These are phyloP conservation scores for Dianthus caryophyllus DNA, from an alignment of 148 eudicot genomes.

Conservation along the genomic window DNA sequence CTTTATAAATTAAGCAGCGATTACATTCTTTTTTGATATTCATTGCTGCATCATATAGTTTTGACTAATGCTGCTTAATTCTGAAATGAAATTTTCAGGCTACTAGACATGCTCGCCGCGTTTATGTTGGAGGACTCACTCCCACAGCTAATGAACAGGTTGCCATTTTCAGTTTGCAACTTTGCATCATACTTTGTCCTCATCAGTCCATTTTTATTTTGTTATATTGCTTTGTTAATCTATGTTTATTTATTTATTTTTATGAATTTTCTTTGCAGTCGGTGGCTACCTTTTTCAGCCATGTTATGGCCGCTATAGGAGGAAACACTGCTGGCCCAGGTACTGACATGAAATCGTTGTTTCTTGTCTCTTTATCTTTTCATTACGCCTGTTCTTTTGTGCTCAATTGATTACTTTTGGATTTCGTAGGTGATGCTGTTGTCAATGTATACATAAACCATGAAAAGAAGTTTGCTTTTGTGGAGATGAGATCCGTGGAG, in stretches of 20 bases:
- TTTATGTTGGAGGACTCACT: constrained; percentile 97
- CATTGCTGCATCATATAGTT: background rate
- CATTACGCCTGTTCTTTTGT: background rate
- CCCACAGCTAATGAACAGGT: constrained; percentile 99
- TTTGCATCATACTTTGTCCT: background rate
- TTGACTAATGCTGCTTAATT: background rate
- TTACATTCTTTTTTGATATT: background rate
- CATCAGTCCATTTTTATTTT: background rate
- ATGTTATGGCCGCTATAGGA: constrained; percentile 88
- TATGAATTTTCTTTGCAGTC: constrained; percentile 44
- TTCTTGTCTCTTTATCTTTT: background rate
- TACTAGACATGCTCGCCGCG: constrained; percentile 93
- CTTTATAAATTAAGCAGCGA: background rate
- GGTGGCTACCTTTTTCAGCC: constrained; percentile 86
- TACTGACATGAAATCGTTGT: constrained; percentile 10
- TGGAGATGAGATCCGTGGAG: constrained; percentile 86
- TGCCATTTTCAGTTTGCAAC: constrained; percentile 3
- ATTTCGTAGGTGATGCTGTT: constrained; percentile 74
- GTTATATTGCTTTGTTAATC: background rate
- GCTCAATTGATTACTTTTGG: background rate
- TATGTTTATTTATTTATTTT: too few species aligned
- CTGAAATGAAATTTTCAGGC: constrained; percentile 47
- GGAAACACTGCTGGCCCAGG: constrained; percentile 99
- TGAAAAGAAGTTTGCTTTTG: constrained; percentile 90
- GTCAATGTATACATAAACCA: constrained; percentile 90